Conservation (phyloP, 345 rosid genomes). For the Trapa incisa region DNA sequence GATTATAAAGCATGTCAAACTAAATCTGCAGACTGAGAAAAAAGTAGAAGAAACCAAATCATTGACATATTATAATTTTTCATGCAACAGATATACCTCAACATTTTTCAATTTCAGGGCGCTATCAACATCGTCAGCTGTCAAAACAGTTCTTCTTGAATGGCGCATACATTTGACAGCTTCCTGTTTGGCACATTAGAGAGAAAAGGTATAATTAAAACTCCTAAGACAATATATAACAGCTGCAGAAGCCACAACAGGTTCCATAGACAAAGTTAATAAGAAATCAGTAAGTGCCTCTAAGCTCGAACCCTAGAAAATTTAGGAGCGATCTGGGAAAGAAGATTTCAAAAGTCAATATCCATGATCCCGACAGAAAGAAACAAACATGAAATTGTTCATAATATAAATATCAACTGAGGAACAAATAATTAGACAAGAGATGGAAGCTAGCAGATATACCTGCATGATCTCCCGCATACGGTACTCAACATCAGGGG, state of each 20-base stretch:
- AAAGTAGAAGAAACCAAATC: background rate
- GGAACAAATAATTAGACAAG: background rate
- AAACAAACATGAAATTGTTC: too few relatives aligned
- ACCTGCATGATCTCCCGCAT: conserved; percentile 95
- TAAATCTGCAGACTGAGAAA: background rate
- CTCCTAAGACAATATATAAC: background rate
- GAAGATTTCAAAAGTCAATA: too few relatives aligned
- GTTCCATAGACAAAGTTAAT: background rate
- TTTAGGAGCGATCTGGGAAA: background rate
- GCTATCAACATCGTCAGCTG: conserved; percentile 69
- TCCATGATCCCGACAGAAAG: too few relatives aligned
- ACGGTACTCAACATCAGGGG: conserved; percentile 90
- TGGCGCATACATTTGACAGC: conserved; percentile 96
- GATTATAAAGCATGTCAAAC: background rate
- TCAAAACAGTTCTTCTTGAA: conserved; percentile 63
- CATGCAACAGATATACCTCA: conserved; percentile 40
- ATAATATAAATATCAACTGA: background rate
- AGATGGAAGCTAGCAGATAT: background rate
- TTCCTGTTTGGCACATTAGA: conserved; percentile 33
- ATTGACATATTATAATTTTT: background rate
- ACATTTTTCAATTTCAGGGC: conserved; percentile 73
- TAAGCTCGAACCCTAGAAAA: background rate
- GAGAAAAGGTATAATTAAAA: background rate
- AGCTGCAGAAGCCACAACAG: background rate
- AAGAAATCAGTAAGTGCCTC: background rate